A percentile compares a stretch with the other conserved stretches of the same genome.
phyloP scores from a whole-genome alignment of 2,329 filamentous ascomycete species.

The Cladosporium sp. region DNA sequence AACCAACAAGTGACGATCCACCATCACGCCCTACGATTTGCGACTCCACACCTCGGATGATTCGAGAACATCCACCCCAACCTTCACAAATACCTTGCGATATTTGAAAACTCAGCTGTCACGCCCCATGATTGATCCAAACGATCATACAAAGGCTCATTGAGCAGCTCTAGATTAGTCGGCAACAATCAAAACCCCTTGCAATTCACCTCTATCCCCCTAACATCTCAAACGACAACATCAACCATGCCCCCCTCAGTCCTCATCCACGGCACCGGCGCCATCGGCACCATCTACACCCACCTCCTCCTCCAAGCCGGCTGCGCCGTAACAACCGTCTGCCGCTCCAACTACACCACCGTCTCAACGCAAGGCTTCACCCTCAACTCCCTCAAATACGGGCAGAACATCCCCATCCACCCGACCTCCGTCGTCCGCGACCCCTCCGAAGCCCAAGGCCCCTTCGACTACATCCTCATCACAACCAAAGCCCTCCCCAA shows the following conservation, averaged over 20 bases:
- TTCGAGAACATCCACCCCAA: too few species aligned
- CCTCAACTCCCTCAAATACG: slow-evolving; percentile 38
- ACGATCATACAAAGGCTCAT: too few species aligned
- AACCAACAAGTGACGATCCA: too few species aligned
- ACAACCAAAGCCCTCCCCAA: slow-evolving; percentile 43
- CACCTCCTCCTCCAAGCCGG: slow-evolving; percentile 39
- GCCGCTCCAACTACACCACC: slow-evolving; percentile 43
- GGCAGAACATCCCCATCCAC: slow-evolving; percentile 31
- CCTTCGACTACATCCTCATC: slow-evolving; percentile 48
- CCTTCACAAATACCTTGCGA: too few species aligned
- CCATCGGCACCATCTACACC: slow-evolving; percentile 40
- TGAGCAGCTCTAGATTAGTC: too few species aligned
- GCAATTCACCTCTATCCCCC: too few species aligned
- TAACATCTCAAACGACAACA: too few species aligned
- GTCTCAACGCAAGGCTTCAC: slow-evolving; percentile 39
- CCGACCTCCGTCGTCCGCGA: slow-evolving; percentile 32
- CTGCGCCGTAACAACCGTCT: slow-evolving; percentile 39
- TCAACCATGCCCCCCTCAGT: slow-evolving; percentile 26
- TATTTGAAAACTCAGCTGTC: too few species aligned
- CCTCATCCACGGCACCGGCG: slow-evolving; percentile 42
- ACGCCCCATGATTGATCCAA: too few species aligned
- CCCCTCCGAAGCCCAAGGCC: slow-evolving; percentile 31
- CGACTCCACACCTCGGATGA: too few species aligned
- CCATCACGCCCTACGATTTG: too few species aligned
- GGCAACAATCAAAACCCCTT: too few species aligned